Percentiles rank a stretch among this genome's conserved stretches.
phyloP scores from a whole-genome alignment of 345 rosid species.

The Gossypium longicalyx region DNA sequence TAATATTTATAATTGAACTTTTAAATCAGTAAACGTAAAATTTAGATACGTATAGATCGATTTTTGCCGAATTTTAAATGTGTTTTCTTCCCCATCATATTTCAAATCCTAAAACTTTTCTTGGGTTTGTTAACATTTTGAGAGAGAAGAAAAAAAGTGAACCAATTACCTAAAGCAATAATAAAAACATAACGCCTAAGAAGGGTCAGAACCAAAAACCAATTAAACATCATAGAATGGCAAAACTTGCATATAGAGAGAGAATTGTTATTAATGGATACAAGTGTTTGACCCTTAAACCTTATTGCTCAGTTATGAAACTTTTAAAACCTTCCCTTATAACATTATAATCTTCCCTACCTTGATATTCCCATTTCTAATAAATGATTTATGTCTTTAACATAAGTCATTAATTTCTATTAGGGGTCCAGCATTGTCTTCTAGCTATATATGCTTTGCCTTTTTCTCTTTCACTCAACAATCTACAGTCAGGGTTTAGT shows the following conservation, averaged over 20 bases:
- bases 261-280: not conserved
- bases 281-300: not conserved
- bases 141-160: not conserved
- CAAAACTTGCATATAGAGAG: not conserved
- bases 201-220: not conserved
- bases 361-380: constrained; percentile 9
- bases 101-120: not conserved
- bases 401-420: not conserved
- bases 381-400: not conserved
- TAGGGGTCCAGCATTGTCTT: not conserved
- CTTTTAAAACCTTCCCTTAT: not conserved
- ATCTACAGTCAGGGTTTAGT: not conserved
- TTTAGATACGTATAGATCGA: too few species aligned
- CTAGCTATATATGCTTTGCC: not conserved
- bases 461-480: not conserved
- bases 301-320: not conserved
- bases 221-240: not conserved
- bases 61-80: not conserved
- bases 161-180: constrained; percentile 4
- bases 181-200: not conserved
- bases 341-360: not conserved
- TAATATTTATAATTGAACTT: too few species aligned
- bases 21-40: too few species aligned
- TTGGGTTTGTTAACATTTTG: not conserved
- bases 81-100: not conserved